These are phyloP conservation scores for Cucurbita argyrosperma DNA, from an alignment of 306 rosid genomes.

Conservation along the genomic window DNA sequence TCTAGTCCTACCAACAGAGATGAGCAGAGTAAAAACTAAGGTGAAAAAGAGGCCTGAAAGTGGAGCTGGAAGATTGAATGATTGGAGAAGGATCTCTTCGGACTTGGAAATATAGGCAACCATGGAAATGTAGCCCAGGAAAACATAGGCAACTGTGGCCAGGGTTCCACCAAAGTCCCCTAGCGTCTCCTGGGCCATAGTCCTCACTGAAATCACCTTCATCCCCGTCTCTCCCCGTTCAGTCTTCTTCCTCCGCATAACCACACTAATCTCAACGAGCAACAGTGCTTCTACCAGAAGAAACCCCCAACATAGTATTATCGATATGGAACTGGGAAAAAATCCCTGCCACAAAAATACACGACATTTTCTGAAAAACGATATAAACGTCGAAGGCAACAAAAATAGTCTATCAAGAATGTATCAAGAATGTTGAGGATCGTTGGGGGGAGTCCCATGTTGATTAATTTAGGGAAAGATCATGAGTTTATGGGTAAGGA, in stretches of 20 bases:
- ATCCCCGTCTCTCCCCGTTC: constrained; percentile 21
- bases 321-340: constrained; percentile 50
- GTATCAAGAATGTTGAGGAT: background rate
- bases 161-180: constrained; percentile 54
- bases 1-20: constrained; percentile 44
- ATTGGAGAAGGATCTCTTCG: constrained; percentile 43
- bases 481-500: too few species aligned
- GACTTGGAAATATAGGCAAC: constrained; percentile 62
- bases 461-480: too few species aligned
- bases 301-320: constrained; percentile 53
- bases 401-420: background rate
- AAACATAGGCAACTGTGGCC: constrained; percentile 35
- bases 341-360: constrained; percentile 32
- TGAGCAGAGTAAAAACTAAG: constrained; percentile 35
- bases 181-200: constrained; percentile 67
- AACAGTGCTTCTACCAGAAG: constrained; percentile 48
- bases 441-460: background rate
- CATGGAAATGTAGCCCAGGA: constrained; percentile 52
- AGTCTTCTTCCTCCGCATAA: constrained; percentile 28
- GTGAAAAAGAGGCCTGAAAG: constrained; percentile 42
- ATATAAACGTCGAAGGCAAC: background rate
- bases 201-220: constrained; percentile 48
- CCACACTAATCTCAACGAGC: constrained; percentile 55
- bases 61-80: constrained; percentile 46
- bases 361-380: background rate